phyloP scores from a whole-genome alignment of 768 basidiomycete species.

The Cystobasidium ongulense region DNA sequence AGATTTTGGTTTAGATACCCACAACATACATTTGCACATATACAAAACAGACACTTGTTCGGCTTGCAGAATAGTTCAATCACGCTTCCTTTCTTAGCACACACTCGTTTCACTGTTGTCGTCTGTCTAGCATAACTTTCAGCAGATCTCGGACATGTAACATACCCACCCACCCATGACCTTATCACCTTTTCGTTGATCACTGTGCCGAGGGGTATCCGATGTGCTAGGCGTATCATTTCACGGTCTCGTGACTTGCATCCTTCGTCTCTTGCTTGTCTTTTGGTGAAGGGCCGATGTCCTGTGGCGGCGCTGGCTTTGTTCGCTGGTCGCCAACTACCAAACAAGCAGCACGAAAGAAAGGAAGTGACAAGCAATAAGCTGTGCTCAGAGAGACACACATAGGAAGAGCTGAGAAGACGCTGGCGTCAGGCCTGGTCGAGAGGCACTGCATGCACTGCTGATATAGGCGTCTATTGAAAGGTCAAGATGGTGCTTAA shows the following conservation, averaged over 20 bases:
- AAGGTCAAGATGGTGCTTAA: no score
- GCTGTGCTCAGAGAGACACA: background rate
- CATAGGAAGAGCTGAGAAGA: background rate
- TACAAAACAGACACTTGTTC: background rate
- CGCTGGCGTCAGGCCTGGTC: background rate
- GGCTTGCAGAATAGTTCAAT: background rate
- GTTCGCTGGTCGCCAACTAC: no score
- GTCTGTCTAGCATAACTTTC: background rate
- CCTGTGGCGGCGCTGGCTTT: no score
- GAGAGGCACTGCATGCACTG: background rate
- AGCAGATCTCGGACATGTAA: background rate
- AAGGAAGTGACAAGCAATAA: background rate
- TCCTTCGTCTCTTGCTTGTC: no score
- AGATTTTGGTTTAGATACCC: background rate
- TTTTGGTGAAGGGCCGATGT: no score
- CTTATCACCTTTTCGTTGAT: no score
- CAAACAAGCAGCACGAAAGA: no score
- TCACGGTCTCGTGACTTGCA: no score
- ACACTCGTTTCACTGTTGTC: background rate
- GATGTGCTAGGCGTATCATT: no score
- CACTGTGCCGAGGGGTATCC: no score
- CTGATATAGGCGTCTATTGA: background rate
- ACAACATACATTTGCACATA: background rate
- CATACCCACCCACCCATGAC: no score
- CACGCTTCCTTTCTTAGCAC: background rate